Evolutionary conservation across 352 stramenopile genomes (phyloP), one percentile per base, ranked within the genome.

Genomic region (Pythium apleroticum): DNA sequence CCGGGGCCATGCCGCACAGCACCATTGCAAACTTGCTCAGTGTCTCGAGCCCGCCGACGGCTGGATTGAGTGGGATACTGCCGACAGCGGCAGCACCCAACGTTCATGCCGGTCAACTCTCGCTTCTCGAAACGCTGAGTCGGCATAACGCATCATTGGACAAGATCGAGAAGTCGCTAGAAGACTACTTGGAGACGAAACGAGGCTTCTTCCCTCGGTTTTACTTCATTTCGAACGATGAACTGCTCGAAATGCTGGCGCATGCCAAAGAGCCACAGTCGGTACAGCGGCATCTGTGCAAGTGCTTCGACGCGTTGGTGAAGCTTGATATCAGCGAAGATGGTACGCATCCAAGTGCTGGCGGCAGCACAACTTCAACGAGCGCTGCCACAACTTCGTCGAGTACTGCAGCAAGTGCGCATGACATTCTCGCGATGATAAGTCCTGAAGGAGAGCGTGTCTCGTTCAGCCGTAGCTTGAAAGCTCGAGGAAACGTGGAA

Each of bases 161-260:
- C 25, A 74, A 69, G 22, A 87, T 93, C 30, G 80, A 91, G 53
- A 94, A 94, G 57, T 91, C 84, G 6, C 68, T 94, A 1, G 84
- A 91, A 65, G 86, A 93, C 55, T 95, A 95, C 27, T 30, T 95
- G 5, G 84, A 93, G 65, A 90, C 81, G 8, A 96, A 96, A 49
- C 86, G 89, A n/a, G 69, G 75, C 14, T 78, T 82, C 30, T 96
- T 96, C 61, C 86, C 89, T 1, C 77, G 89, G 1, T 96, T 96
- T 49, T 96, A 93, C 57, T 96, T 96, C 60, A 87, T 96, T 52
- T 90, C 84, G 31, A 95, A 95, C 63, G 88, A 95, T 52, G 89
- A 96, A 35, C 62, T 96, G 31, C 63, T 96, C 5, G 86, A 95
- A 57, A 92, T 96, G 30, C 57, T 96, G 7, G 80, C 86, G 0